Evolutionary conservation across 2,329 filamentous ascomycete species (phyloP).

Genomic region (Fusarium newnesense): DNA sequence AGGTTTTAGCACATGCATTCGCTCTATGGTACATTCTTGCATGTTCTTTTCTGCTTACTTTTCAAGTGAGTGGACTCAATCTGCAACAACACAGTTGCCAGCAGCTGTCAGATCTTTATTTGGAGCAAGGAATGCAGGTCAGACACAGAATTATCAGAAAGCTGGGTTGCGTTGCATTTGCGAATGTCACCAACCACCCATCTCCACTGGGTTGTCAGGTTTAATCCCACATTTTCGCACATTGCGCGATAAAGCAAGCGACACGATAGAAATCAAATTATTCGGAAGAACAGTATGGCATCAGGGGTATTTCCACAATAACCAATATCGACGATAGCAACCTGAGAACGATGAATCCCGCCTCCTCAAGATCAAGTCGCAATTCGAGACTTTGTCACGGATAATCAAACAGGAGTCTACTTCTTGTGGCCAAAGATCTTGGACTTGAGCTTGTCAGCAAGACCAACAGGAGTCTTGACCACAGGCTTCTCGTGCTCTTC

Average conservation of each 20-base stretch:
- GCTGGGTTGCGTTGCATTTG: background rate
- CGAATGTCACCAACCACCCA: background rate
- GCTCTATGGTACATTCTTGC: background rate
- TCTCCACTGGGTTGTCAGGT: background rate
- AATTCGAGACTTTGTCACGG: background rate
- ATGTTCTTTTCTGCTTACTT: slow-evolving; percentile 4
- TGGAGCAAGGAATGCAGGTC: slow-evolving; percentile 8
- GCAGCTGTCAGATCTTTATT: slow-evolving; percentile 25
- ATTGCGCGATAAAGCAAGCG: slow-evolving; percentile 12
- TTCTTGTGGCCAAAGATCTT: slow-evolving; percentile 66
- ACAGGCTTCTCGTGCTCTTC: slow-evolving; percentile 45
- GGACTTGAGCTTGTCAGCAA: slow-evolving; percentile 68
- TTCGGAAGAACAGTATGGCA: slow-evolving; percentile 31
- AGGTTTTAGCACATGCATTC: background rate
- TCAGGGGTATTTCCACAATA: slow-evolving; percentile 43
- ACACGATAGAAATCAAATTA: slow-evolving; percentile 16
- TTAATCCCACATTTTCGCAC: background rate
- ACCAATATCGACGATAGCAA: slow-evolving; percentile 25
- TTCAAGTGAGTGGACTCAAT: background rate
- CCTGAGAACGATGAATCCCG: slow-evolving; percentile 1
- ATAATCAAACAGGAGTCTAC: slow-evolving; percentile 24
- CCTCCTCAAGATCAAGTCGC: background rate
- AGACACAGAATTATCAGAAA: background rate
- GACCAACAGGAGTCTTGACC: slow-evolving; percentile 50
- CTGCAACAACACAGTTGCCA: background rate